Conservation (phyloP, 2,329 filamentous ascomycete species). For the Fusarium concolor region DNA sequence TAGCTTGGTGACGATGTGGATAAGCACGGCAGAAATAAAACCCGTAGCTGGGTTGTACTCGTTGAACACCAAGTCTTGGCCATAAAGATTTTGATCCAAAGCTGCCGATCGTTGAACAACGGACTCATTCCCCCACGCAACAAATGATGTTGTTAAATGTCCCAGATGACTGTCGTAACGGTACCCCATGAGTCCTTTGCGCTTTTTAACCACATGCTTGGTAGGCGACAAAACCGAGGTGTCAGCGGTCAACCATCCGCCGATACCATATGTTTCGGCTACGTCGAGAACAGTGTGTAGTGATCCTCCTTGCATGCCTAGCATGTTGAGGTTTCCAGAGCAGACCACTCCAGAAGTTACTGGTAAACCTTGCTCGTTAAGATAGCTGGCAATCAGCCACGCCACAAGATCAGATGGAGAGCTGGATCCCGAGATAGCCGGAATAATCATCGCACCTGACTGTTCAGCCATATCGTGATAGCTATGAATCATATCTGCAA, state of each 20-base stretch:
- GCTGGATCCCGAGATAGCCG: conserved; percentile 2
- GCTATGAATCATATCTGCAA: background rate
- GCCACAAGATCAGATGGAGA: conserved; percentile 3
- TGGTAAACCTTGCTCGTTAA: background rate
- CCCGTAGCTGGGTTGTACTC: background rate
- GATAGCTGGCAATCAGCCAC: background rate
- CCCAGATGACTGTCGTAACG: background rate
- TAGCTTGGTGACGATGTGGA: background rate
- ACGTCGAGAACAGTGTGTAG: conserved; percentile 9
- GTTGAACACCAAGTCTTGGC: background rate
- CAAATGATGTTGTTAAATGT: background rate
- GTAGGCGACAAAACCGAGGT: background rate
- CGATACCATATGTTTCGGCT: background rate
- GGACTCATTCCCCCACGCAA: conserved; percentile 1
- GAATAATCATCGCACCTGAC: background rate
- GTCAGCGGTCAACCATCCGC: background rate
- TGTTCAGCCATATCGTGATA: background rate
- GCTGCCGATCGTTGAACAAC: background rate
- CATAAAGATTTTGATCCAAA: background rate
- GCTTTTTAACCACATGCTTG: background rate
- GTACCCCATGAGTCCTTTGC: background rate
- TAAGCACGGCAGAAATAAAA: background rate
- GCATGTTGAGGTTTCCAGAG: background rate
- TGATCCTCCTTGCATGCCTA: conserved; percentile 5
- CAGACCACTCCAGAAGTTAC: background rate